Evolutionary conservation across 1,139 yeast genomes (phyloP).

Genomic region (Kluyveromyces sp.): DNA sequence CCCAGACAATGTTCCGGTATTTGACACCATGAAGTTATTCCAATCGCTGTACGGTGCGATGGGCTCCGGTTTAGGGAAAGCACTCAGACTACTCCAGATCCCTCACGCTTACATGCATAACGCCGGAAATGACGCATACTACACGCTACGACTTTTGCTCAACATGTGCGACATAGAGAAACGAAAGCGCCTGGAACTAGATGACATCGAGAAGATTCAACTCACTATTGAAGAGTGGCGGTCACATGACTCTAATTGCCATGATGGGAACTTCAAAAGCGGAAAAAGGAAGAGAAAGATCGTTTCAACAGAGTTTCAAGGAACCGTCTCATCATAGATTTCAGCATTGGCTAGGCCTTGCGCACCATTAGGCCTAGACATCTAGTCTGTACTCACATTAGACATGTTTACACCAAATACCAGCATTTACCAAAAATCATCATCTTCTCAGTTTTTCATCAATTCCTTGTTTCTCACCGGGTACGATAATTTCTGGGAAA

Average conservation of each 20-base stretch:
- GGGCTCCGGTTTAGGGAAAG: constrained; percentile 45
- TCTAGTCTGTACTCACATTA: too few relatives aligned
- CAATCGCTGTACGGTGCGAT: constrained; percentile 37
- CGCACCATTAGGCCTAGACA: too few relatives aligned
- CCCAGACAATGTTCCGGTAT: constrained; percentile 14
- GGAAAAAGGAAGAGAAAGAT: neutral
- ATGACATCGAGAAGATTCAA: constrained; percentile 23
- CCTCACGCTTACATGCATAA: constrained; percentile 66
- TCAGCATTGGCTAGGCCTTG: constrained; percentile 1
- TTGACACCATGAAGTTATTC: constrained; percentile 54
- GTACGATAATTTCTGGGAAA: too few relatives aligned
- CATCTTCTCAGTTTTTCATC: too few relatives aligned
- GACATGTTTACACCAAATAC: too few relatives aligned
- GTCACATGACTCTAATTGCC: constrained; percentile 17
- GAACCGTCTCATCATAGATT: constrained; percentile 16
- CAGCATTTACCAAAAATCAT: too few relatives aligned
- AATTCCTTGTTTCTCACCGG: too few relatives aligned
- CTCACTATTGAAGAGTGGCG: constrained; percentile 19
- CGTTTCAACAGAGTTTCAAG: constrained; percentile 9
- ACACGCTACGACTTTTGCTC: constrained; percentile 50
- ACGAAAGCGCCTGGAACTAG: constrained; percentile 33
- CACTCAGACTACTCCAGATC: constrained; percentile 45
- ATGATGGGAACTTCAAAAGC: too few relatives aligned
- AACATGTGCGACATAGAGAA: constrained; percentile 48
- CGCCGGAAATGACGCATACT: constrained; percentile 80